These are phyloP conservation scores for Ustilago shanxiensis DNA, from an alignment of 1,284 basidiomycete genomes.

Conservation along the genomic window DNA sequence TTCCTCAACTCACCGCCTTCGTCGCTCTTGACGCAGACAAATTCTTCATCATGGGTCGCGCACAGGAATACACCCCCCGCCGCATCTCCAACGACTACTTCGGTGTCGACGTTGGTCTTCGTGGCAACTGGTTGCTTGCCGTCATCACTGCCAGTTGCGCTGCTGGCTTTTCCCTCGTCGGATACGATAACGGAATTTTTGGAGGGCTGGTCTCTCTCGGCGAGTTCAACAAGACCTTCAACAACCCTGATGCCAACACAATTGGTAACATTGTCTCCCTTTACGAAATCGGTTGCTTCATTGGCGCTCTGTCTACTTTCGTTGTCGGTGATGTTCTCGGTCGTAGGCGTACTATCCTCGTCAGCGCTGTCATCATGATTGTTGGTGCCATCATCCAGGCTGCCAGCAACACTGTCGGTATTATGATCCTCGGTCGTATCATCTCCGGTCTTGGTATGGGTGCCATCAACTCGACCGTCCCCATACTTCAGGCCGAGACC, in stretches of 20 bases:
- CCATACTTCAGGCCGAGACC: slow-evolving; percentile 78
- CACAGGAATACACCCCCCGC: slow-evolving; percentile 24
- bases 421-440: slow-evolving; percentile 77
- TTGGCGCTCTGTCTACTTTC: slow-evolving; percentile 47
- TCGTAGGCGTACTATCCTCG: slow-evolving; percentile 47
- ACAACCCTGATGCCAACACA: slow-evolving; percentile 45
- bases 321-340: slow-evolving; percentile 46
- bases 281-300: slow-evolving; percentile 52
- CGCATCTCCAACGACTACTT: slow-evolving; percentile 39
- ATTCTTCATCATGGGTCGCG: slow-evolving; percentile 18
- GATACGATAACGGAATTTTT: slow-evolving; percentile 50
- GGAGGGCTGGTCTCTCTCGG: slow-evolving; percentile 28
- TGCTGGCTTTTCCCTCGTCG: slow-evolving; percentile 36
- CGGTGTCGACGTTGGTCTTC: slow-evolving; percentile 44
- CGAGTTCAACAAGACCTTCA: slow-evolving; percentile 47
- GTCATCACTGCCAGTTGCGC: slow-evolving; percentile 48
- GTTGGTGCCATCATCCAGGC: slow-evolving; percentile 77
- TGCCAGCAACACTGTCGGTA: slow-evolving; percentile 74
- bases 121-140: slow-evolving; percentile 35
- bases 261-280: slow-evolving; percentile 56
- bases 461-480: slow-evolving; percentile 76
- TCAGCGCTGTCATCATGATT: slow-evolving; percentile 74
- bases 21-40: neutral
- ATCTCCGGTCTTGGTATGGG: slow-evolving; percentile 79
- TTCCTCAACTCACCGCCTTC: neutral